phyloP scores from a whole-genome alignment of 371 early-diverging fungal genomes.

The Rhizomucor pusillus region DNA sequence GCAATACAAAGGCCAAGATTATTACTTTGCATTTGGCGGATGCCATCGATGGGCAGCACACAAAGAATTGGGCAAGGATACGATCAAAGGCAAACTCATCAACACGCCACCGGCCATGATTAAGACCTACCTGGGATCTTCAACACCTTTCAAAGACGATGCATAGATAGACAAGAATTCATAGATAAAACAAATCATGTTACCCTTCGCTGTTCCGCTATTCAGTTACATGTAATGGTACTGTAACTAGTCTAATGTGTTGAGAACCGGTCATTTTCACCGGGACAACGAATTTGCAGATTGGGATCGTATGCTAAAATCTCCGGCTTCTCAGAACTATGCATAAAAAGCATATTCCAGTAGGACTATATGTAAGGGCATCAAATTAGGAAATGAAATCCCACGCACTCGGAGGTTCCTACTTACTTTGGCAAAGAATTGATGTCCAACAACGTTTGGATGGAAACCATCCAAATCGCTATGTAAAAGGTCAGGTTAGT shows the following conservation, averaged over 20 bases:
- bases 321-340: conserved; percentile 2
- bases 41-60: conserved; percentile 53
- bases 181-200: neutral
- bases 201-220: neutral
- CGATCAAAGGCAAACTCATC: conserved; percentile 39
- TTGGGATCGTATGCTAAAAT: conserved; percentile 2
- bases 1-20: conserved; percentile 36
- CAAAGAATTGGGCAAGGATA: conserved; percentile 36
- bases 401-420: neutral
- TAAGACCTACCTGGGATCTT: conserved; percentile 37
- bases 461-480: conserved; percentile 41
- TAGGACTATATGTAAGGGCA: conserved; percentile 1
- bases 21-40: conserved; percentile 50
- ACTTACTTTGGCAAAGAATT: conserved; percentile 28
- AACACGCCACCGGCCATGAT: conserved; percentile 41
- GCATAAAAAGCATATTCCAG: conserved; percentile 12
- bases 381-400: no score
- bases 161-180: conserved; percentile 2
- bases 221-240: neutral
- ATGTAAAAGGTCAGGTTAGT: neutral
- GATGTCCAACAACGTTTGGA: conserved; percentile 24
- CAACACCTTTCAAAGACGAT: conserved; percentile 41
- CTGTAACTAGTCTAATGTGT: conserved; percentile 3
- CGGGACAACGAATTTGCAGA: conserved; percentile 25
- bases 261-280: conserved; percentile 14